Conservation (phyloP, 371 early-diverging fungal species). For the Mortierella sp. region DNA sequence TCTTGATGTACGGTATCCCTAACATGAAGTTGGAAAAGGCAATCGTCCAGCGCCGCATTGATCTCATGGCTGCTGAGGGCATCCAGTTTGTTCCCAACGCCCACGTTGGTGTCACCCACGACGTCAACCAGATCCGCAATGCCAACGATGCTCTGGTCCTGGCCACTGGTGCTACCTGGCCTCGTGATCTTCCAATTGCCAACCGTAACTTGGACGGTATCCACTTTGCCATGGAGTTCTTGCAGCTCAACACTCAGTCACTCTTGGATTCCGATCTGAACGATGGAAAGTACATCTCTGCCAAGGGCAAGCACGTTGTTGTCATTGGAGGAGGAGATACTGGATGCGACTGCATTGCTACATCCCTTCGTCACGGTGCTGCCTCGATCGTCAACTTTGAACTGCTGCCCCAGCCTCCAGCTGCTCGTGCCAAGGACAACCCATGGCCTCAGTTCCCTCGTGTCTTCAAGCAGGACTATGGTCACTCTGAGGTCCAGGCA, state of each 20-base stretch:
- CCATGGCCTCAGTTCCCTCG: constrained; percentile 98
- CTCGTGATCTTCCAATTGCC: constrained; percentile 91
- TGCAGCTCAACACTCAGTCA: constrained; percentile 89
- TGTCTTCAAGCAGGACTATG: constrained; percentile 95
- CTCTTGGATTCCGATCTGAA: constrained; percentile 80
- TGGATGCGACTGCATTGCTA: constrained; percentile 96
- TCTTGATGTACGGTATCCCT: constrained; percentile 98
- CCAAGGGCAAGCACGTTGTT: constrained; percentile 92
- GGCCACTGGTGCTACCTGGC: constrained; percentile 97
- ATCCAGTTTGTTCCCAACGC: constrained; percentile 86
- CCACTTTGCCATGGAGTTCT: constrained; percentile 98
- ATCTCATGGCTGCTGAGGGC: constrained; percentile 93
- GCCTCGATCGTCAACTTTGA: constrained; percentile 95
- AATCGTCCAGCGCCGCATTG: constrained; percentile 91
- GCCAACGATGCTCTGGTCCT: constrained; percentile 87
- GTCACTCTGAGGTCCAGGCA: constrained; percentile 91
- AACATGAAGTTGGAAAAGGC: constrained; percentile 99
- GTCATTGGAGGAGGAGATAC: constrained; percentile 99
- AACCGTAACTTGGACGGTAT: constrained; percentile 89
- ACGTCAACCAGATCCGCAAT: constrained; percentile 68
- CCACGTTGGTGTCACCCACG: constrained; percentile 86
- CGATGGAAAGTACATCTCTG: constrained; percentile 81
- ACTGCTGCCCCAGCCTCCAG: constrained; percentile 91
- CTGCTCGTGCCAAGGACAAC: constrained; percentile 84
- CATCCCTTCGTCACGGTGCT: constrained; percentile 93